phyloP scores from a whole-genome alignment of 805 yeast species.

The Starmera amethionina region DNA sequence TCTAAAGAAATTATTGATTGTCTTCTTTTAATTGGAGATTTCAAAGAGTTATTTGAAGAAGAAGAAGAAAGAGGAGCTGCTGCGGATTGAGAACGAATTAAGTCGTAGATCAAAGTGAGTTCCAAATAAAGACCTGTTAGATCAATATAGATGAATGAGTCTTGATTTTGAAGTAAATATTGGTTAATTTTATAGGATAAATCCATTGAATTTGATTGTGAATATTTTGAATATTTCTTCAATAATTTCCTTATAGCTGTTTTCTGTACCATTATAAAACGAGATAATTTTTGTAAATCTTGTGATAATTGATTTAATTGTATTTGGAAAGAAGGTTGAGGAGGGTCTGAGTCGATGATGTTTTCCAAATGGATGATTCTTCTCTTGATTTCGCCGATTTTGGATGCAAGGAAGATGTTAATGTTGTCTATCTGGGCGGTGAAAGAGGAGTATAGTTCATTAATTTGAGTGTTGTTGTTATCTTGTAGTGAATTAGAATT shows the following conservation, averaged over 20 bases:
- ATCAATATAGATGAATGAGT: constrained; percentile 53
- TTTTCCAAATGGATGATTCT: constrained; percentile 31
- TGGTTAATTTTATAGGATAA: constrained; percentile 19
- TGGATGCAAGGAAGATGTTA: constrained; percentile 54
- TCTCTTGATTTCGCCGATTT: constrained; percentile 58
- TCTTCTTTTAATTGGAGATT: not conserved
- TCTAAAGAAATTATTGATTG: constrained; percentile 3
- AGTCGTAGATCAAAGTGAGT: constrained; percentile 43
- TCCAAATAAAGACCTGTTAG: constrained; percentile 53
- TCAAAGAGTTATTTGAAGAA: not conserved
- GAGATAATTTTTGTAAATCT: constrained; percentile 55
- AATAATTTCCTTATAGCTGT: constrained; percentile 65
- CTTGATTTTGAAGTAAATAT: constrained; percentile 30
- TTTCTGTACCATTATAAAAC: constrained; percentile 64
- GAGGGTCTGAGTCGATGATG: constrained; percentile 12
- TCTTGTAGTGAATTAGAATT: not conserved
- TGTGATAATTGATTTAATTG: constrained; percentile 34
- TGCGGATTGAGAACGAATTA: constrained; percentile 22
- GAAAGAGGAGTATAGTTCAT: constrained; percentile 32
- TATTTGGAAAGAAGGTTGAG: constrained; percentile 13
- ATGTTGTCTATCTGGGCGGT: constrained; percentile 49
- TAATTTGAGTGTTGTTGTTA: constrained; percentile 6
- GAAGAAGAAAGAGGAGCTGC: constrained; percentile 2
- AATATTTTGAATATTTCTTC: constrained; percentile 53
- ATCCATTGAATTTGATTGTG: constrained; percentile 20